phyloP scores from a whole-genome alignment of 495 filamentous ascomycete species.

The Penicillium dipodomyicola region DNA sequence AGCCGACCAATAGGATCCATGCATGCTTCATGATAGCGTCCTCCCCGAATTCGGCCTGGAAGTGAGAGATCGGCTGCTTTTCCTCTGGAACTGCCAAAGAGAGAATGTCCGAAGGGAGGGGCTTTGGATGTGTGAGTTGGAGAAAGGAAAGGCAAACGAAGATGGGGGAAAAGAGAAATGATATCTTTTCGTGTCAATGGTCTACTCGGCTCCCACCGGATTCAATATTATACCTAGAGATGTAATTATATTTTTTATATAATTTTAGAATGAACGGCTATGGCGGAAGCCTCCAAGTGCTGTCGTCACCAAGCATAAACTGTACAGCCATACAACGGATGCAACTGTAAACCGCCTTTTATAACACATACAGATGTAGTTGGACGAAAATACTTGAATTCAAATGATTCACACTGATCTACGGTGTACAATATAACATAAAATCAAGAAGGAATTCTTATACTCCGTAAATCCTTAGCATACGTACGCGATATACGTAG shows the following conservation, averaged over 20 bases:
- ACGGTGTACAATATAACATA: too few species aligned
- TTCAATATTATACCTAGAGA: not conserved
- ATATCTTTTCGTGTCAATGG: not conserved
- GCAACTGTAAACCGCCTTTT: too few species aligned
- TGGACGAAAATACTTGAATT: too few species aligned
- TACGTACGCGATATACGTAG: conserved; percentile 25
- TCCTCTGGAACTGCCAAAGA: not conserved
- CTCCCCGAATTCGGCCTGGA: not conserved
- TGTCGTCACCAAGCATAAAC: conserved; percentile 14
- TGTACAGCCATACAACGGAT: too few species aligned
- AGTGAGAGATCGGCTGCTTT: not conserved
- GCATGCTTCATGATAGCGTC: conserved; percentile 22
- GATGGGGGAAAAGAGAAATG: not conserved
- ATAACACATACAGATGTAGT: too few species aligned
- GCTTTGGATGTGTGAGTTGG: not conserved
- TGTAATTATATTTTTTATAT: too few species aligned
- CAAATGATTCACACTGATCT: too few species aligned
- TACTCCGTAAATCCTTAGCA: not conserved
- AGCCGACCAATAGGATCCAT: conserved; percentile 16
- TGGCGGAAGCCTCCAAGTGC: conserved; percentile 5
- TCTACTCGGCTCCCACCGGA: not conserved
- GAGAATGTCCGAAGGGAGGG: not conserved
- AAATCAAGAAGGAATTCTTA: too few species aligned
- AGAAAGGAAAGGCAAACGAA: not conserved
- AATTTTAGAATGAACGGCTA: not conserved